Conservation (phyloP, 129 eudicot genomes). For the Heracleum sosnowskyi region DNA sequence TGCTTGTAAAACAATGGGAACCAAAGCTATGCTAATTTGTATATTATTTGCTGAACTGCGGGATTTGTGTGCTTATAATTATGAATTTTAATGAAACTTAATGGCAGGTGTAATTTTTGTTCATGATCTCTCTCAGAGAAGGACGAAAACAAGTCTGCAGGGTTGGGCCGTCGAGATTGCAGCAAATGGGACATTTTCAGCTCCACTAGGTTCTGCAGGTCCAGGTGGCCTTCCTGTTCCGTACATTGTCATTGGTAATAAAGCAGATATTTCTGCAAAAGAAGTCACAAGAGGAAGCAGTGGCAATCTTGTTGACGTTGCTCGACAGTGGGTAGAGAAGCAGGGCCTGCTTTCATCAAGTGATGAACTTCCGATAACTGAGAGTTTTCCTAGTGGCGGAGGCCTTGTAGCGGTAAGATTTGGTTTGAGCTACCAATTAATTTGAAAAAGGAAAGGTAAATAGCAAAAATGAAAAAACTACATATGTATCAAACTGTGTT, state of each 20-base stretch:
- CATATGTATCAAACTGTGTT: background rate
- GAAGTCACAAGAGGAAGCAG: conserved; percentile 85
- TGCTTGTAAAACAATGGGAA: background rate
- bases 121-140: conserved; percentile 83
- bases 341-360: conserved; percentile 88
- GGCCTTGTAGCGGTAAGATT: conserved; percentile 76
- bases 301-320: conserved; percentile 95
- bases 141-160: conserved; percentile 84
- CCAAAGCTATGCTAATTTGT: background rate
- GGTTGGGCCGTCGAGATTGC: conserved; percentile 94
- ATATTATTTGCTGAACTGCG: conserved; percentile 6
- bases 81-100: conserved; percentile 7
- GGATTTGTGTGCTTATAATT: conserved; percentile 8
- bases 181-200: conserved; percentile 79
- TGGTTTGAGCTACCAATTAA: background rate
- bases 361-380: conserved; percentile 83
- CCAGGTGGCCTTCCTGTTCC: conserved; percentile 99
- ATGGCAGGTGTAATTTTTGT: conserved; percentile 84
- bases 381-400: conserved; percentile 75
- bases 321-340: conserved; percentile 93
- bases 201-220: conserved; percentile 80
- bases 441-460: background rate
- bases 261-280: conserved; percentile 90
- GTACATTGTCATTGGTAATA: conserved; percentile 85
- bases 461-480: background rate